Evolutionary conservation across 2,329 filamentous ascomycete species (phyloP).

Genomic region (Apiospora arundinis): DNA sequence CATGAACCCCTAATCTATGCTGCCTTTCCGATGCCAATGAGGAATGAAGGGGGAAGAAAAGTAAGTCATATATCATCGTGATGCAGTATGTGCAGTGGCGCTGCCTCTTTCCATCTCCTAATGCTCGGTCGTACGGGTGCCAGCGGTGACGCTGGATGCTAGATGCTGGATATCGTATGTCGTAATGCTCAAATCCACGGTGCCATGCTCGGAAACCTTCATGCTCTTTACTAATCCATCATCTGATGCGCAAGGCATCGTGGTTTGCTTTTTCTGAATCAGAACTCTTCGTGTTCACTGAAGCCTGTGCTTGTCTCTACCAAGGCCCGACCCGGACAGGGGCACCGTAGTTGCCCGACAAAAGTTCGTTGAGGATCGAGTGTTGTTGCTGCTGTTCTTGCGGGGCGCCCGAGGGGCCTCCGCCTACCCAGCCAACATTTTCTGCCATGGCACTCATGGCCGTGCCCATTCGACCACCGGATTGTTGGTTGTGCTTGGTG

Average conservation of each 20-base stretch:
- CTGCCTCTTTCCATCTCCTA: constrained; percentile 15
- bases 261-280: background rate
- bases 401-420: constrained; percentile 33
- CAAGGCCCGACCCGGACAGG: constrained; percentile 69
- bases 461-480: constrained; percentile 78
- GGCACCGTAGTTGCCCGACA: constrained; percentile 65
- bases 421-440: constrained; percentile 80
- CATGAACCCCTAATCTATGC: constrained; percentile 23
- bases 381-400: constrained; percentile 43
- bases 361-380: constrained; percentile 67
- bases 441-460: constrained; percentile 79
- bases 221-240: constrained; percentile 12
- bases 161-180: constrained; percentile 14
- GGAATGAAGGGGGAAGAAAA: constrained; percentile 18
- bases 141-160: constrained; percentile 20
- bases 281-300: background rate
- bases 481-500: constrained; percentile 85
- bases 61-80: constrained; percentile 21
- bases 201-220: constrained; percentile 18
- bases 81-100: constrained; percentile 20
- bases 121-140: constrained; percentile 10
- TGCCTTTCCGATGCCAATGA: constrained; percentile 17
- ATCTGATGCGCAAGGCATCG: constrained; percentile 1
- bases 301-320: background rate
- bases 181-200: constrained; percentile 18